Evolutionary conservation across 305 asterid species (phyloP).

Genomic region (Rubia tinctorum): DNA sequence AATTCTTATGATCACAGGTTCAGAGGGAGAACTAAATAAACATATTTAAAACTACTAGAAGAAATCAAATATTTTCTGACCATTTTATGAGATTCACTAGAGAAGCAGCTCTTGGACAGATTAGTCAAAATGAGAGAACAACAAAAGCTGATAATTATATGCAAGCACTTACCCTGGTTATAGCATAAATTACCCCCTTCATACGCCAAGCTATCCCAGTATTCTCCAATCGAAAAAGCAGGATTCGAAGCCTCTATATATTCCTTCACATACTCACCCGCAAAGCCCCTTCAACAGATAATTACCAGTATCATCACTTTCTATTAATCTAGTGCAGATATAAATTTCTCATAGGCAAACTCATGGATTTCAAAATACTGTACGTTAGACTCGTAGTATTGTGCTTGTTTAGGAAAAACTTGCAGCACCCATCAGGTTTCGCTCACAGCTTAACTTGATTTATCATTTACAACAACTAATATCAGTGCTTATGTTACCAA

Average conservation of each 20-base stretch:
- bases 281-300: conserved; percentile 42
- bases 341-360: background rate
- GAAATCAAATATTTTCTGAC: background rate
- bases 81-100: background rate
- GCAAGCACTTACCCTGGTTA: conserved; percentile 39
- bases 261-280: conserved; percentile 55
- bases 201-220: conserved; percentile 59
- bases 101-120: conserved; percentile 5
- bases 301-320: background rate
- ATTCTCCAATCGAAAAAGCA: conserved; percentile 56
- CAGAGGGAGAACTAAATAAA: background rate
- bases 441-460: background rate
- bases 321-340: background rate
- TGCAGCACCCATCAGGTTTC: background rate
- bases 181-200: conserved; percentile 57
- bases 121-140: background rate
- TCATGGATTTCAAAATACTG: background rate
- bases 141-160: background rate
- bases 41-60: background rate
- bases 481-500: background rate
- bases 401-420: background rate
- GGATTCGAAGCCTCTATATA: conserved; percentile 58
- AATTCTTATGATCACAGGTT: background rate
- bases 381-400: background rate
- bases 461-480: background rate